Base-by-base conservation (phyloP, 352 stramenopile species). In the Pythium dissotocum region DNA sequence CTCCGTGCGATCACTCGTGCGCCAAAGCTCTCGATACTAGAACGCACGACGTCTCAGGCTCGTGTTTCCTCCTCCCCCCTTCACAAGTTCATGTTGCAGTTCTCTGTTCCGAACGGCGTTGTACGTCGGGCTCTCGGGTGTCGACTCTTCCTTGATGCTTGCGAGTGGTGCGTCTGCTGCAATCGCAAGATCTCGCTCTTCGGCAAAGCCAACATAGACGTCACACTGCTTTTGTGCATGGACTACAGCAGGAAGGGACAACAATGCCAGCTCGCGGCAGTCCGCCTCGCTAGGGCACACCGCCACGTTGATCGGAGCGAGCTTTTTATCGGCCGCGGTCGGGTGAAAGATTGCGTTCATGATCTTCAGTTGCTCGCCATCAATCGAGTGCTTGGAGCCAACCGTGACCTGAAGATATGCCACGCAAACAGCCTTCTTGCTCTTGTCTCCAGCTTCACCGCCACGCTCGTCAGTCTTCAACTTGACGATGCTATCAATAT, bases 401-500 rank as follows among this genome's bases (percentile, higher is more conserved):
- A 63, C 51, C 12, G 61, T 67, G 16, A 71, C 66, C 36, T 71
- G 61, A 16, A 74, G 67, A 40, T 71, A 74, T 2, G 67, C 67
- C 21, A 71, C 63, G 24, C 58, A 9, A 18, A 44, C 35, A 40
- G 8, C 35, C 38, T 44, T 44, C 38, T 4, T 44, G 4, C 18
- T 13, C 38, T 44, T 44, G 38, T 18, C 38, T 44, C 38, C 38
- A 18, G 9, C 13, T 10, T 10, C 38, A 14, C 28, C 28, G 28
- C 28, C 28, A 30, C 28, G 28, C 4, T 44, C 21, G 28, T 57
- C 52, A 21, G 33, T 12, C 54, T 56, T 21, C 6, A 75, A 51
- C 35, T 70, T 75, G 2, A 75, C 56, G 36, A 68, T 68, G 42
- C 69, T 71, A 46, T 68, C 56, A 52, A 75, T 68, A n/a, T 60